phyloP scores from a whole-genome alignment of 805 yeast genomes.

The Starmerella khaoyaiensis region DNA sequence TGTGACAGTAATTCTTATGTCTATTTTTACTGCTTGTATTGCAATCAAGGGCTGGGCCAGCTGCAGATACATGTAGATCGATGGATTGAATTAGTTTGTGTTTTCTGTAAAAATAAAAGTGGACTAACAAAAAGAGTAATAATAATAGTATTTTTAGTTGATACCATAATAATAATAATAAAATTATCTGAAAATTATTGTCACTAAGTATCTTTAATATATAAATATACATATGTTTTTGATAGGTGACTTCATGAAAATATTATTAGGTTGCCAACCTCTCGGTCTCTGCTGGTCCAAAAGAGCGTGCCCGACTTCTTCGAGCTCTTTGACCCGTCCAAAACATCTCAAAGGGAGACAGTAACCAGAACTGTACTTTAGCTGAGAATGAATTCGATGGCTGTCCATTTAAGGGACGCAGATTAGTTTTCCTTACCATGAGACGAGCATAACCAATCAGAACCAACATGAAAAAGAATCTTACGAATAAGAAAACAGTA shows the following conservation, averaged over 20 bases:
- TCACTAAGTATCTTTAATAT: too few relatives aligned
- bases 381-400: slow-evolving; percentile 26
- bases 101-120: too few relatives aligned
- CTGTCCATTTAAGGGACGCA: slow-evolving; percentile 28
- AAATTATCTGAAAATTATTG: too few relatives aligned
- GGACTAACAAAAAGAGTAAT: neutral
- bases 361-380: slow-evolving; percentile 23
- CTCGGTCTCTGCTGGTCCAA: slow-evolving; percentile 18
- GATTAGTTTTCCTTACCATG: slow-evolving; percentile 34
- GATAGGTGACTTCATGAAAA: slow-evolving; percentile 1
- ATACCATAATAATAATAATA: neutral
- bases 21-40: slow-evolving; percentile 68
- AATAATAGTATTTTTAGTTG: neutral
- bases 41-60: slow-evolving; percentile 28
- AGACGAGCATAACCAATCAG: slow-evolving; percentile 44
- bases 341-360: slow-evolving; percentile 25
- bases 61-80: slow-evolving; percentile 10
- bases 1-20: slow-evolving; percentile 62
- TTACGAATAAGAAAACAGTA: slow-evolving; percentile 32
- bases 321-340: slow-evolving; percentile 26
- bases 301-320: slow-evolving; percentile 16
- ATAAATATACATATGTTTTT: too few relatives aligned
- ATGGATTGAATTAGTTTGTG: neutral
- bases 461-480: slow-evolving; percentile 44
- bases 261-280: slow-evolving; percentile 12